A percentile compares a stretch with the other conserved stretches of the same genome.
phyloP scores from a whole-genome alignment of 441 rosid genomes.

The Daphne laureola region DNA sequence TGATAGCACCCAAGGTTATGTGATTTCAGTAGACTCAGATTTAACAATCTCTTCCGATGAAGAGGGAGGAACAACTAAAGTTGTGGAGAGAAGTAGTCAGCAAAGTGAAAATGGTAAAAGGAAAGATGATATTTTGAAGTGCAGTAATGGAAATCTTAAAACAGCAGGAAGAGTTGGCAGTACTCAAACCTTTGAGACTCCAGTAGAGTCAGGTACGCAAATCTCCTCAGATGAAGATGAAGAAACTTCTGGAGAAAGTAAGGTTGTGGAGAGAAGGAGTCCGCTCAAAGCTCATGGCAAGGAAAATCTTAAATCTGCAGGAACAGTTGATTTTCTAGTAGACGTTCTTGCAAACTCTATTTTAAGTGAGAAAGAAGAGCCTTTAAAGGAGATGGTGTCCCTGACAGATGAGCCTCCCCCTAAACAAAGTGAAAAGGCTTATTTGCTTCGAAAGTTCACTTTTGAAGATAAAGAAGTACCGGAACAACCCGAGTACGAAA shows the following conservation, averaged over 20 bases:
- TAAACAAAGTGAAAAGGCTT: too few species aligned
- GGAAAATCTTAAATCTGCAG: slow-evolving; percentile 13
- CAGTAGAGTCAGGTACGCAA: not conserved
- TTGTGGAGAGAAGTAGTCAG: too few species aligned
- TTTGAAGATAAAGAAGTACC: slow-evolving; percentile 32
- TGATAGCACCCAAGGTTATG: slow-evolving; percentile 16
- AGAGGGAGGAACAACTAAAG: too few species aligned
- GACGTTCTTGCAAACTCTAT: slow-evolving; percentile 28
- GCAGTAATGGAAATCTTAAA: not conserved
- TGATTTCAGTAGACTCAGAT: slow-evolving; percentile 13
- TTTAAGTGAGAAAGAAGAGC: slow-evolving; percentile 9
- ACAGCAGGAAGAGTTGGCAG: not conserved
- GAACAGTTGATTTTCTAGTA: slow-evolving; percentile 14
- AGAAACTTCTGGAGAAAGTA: too few species aligned
- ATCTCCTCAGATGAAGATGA: too few species aligned
- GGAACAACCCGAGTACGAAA: slow-evolving; percentile 40
- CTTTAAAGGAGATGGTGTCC: not conserved
- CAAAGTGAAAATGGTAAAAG: too few species aligned
- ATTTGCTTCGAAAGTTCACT: slow-evolving; percentile 20
- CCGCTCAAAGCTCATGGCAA: not conserved
- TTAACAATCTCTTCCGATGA: not conserved
- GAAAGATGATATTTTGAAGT: not conserved
- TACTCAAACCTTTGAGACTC: not conserved
- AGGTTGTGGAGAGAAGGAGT: not conserved
- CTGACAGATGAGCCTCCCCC: too few species aligned